Percentiles rank a stretch among this genome's conserved stretches.
These are phyloP conservation scores for Bruguiera sexangula DNA, from an alignment of 345 rosid genomes.

Conservation along the genomic window DNA sequence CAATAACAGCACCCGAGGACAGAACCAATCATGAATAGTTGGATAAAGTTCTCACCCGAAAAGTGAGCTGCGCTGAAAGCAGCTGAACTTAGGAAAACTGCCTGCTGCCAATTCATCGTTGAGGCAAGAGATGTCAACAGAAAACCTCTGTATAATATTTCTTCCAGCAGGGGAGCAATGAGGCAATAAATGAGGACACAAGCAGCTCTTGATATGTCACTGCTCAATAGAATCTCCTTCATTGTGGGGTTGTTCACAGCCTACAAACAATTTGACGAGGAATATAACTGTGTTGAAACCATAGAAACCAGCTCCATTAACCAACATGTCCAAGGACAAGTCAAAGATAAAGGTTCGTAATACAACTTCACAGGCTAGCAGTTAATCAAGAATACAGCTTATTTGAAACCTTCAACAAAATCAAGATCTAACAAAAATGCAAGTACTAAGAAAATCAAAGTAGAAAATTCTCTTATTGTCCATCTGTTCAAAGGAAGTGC, in stretches of 20 bases:
- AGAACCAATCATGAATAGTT: constrained; percentile 65
- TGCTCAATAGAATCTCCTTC: constrained; percentile 57
- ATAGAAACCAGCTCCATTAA: not conserved
- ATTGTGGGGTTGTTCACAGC: constrained; percentile 43
- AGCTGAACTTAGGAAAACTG: constrained; percentile 55
- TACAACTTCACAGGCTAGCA: too few relatives aligned
- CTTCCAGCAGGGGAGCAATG: constrained; percentile 68
- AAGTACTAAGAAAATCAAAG: too few relatives aligned
- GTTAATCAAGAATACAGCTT: too few relatives aligned
- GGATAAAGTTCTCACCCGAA: constrained; percentile 56
- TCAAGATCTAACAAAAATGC: too few relatives aligned
- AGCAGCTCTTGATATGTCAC: constrained; percentile 46
- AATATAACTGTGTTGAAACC: not conserved
- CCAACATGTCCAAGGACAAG: not conserved
- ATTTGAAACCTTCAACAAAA: too few relatives aligned
- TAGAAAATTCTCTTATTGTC: too few relatives aligned
- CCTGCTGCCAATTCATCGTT: constrained; percentile 55
- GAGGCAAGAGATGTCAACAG: constrained; percentile 58
- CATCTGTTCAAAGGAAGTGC: too few relatives aligned
- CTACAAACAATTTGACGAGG: constrained; percentile 25
- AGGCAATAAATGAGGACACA: constrained; percentile 56
- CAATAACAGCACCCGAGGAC: constrained; percentile 65
- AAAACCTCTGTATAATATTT: constrained; percentile 76
- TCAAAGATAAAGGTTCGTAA: too few relatives aligned
- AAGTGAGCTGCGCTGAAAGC: constrained; percentile 78